phyloP scores from a whole-genome alignment of 2,329 filamentous ascomycete species.

The Cryphonectria radicalis region DNA sequence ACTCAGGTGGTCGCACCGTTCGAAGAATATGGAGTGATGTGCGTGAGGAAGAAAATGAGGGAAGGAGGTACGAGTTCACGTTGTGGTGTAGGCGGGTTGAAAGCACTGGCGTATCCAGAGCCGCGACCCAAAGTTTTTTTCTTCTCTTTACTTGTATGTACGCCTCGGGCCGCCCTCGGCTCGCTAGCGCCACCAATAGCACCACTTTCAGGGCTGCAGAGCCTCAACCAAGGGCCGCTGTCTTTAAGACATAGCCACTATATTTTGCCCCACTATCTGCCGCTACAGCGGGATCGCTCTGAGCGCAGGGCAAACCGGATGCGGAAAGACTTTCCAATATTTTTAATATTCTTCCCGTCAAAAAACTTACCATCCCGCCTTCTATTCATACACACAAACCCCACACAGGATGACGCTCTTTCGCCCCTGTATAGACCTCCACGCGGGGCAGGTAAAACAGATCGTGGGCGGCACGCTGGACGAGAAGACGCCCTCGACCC shows the following conservation, averaged over 20 bases:
- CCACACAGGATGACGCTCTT: slow-evolving; percentile 79
- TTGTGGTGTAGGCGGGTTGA: neutral
- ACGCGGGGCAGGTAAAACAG: slow-evolving; percentile 97
- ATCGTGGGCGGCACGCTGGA: slow-evolving; percentile 95
- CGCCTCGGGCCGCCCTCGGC: slow-evolving; percentile 16
- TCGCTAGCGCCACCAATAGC: neutral
- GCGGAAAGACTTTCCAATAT: slow-evolving; percentile 4
- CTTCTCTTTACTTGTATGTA: neutral
- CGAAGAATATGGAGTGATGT: neutral
- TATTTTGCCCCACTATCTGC: neutral
- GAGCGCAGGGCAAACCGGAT: neutral
- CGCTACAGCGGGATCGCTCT: neutral
- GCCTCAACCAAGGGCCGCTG: neutral
- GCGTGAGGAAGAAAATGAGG: neutral
- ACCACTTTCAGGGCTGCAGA: neutral
- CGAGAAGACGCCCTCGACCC: slow-evolving; percentile 57
- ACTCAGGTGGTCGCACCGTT: slow-evolving; percentile 22
- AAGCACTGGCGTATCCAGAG: neutral
- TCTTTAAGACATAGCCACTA: neutral
- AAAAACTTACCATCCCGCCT: neutral
- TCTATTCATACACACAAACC: neutral
- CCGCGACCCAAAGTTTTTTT: neutral
- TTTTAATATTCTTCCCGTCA: neutral
- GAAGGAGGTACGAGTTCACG: neutral
- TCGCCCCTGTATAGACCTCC: slow-evolving; percentile 94